Percentiles rank a stretch among this genome's conserved stretches.
Conservation (phyloP, 768 basidiomycete genomes). For the Tricholoma flavovirens region DNA sequence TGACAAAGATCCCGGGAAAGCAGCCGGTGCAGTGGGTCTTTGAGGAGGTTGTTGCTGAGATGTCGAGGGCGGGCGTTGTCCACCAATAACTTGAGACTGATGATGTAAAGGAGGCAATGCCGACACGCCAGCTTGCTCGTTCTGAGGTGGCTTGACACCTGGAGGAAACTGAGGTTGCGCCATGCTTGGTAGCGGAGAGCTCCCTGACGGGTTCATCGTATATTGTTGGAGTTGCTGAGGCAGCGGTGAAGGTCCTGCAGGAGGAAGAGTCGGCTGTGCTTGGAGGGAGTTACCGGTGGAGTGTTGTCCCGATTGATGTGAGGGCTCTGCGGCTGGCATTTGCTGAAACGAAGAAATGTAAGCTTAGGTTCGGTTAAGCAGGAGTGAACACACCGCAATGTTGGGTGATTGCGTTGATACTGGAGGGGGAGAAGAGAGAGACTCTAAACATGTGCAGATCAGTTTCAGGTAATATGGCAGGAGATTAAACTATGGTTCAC, state of each 20-base stretch:
- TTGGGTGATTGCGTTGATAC: constrained; percentile 37
- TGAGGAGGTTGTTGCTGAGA: constrained; percentile 40
- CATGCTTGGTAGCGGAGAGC: constrained; percentile 33
- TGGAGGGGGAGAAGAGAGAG: constrained; percentile 38
- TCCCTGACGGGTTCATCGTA: constrained; percentile 16
- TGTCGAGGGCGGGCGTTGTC: constrained; percentile 51
- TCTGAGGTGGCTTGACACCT: constrained; percentile 54
- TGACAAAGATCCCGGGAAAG: constrained; percentile 80
- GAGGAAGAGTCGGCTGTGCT: constrained; percentile 22
- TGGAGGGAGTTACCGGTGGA: constrained; percentile 22
- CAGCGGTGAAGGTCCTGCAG: constrained; percentile 33
- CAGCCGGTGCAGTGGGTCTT: constrained; percentile 31
- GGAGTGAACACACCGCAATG: constrained; percentile 32
- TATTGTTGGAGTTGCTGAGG: constrained; percentile 39
- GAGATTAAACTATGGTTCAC: constrained; percentile 27
- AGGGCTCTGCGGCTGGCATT: constrained; percentile 29
- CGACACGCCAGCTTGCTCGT: constrained; percentile 33
- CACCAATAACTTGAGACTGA: constrained; percentile 34
- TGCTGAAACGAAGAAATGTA: constrained; percentile 25
- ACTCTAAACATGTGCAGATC: constrained; percentile 27
- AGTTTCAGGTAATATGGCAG: background rate
- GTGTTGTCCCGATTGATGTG: constrained; percentile 29
- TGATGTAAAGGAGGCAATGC: constrained; percentile 21
- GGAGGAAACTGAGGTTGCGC: constrained; percentile 64
- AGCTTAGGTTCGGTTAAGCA: background rate